phyloP scores from a whole-genome alignment of 164 flowering plant genomes.

The Tinospora cordifolia region DNA sequence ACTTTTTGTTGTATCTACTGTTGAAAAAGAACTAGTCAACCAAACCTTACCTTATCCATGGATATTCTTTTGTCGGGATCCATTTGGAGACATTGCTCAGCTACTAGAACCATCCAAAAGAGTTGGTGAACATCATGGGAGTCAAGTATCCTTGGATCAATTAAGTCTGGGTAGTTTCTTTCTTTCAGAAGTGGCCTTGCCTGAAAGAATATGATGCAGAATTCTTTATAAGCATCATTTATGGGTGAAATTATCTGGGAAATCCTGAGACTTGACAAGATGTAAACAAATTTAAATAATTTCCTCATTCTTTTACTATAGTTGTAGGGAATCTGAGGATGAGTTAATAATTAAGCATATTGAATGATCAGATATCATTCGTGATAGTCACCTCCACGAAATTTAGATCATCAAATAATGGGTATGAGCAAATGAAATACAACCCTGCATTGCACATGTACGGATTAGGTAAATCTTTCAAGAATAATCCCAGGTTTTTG shows the following conservation, averaged over 20 bases:
- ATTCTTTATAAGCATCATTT: background rate
- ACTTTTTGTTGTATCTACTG: background rate
- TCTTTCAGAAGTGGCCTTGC: conserved; percentile 65
- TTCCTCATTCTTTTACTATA: background rate
- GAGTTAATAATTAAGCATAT: background rate
- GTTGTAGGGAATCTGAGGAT: background rate
- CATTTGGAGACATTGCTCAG: conserved; percentile 48
- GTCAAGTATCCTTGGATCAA: conserved; percentile 45
- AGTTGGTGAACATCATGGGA: conserved; percentile 62
- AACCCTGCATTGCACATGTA: background rate
- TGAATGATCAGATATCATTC: background rate
- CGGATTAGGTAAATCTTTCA: background rate
- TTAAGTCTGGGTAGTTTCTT: conserved; percentile 52
- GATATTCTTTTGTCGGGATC: conserved; percentile 47
- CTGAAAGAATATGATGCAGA: conserved; percentile 25
- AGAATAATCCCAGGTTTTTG: background rate
- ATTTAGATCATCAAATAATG: background rate
- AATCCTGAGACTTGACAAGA: conserved; percentile 5
- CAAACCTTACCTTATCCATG: conserved; percentile 39
- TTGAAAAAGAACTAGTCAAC: background rate
- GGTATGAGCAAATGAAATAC: background rate
- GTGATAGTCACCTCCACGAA: background rate
- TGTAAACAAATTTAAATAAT: background rate
- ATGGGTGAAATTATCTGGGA: background rate
- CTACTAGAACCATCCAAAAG: conserved; percentile 58